Conservation (phyloP, 192 early-diverging fungal species). For the Gigaspora rosea region DNA sequence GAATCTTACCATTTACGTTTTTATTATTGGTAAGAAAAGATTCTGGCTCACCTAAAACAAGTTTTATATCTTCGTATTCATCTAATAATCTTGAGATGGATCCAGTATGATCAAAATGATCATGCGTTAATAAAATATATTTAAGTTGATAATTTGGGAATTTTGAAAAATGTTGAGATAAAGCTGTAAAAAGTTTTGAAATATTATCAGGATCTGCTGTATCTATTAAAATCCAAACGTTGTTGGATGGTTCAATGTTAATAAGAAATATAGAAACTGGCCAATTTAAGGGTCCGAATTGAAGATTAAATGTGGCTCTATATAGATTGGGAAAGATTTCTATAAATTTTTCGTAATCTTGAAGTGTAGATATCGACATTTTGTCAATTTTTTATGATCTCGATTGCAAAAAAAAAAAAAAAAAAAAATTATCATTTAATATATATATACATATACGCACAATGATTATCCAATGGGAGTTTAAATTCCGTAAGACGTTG, state of each 20-base stretch:
- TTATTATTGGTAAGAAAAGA: constrained; percentile 37
- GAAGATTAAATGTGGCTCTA: constrained; percentile 2
- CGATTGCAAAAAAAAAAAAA: no score
- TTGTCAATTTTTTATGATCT: no score
- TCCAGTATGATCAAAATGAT: constrained; percentile 44
- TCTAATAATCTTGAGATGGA: constrained; percentile 34
- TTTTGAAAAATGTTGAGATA: constrained; percentile 34
- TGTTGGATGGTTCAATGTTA: not conserved
- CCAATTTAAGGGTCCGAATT: not conserved
- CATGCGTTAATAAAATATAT: constrained; percentile 43
- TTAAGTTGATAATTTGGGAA: constrained; percentile 37
- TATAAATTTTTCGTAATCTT: constrained; percentile 11
- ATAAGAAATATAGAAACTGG: not conserved
- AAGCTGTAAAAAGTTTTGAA: constrained; percentile 33
- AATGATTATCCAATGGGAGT: no score
- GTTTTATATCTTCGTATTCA: constrained; percentile 39
- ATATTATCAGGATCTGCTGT: constrained; percentile 35
- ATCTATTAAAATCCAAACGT: constrained; percentile 39
- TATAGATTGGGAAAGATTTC: not conserved
- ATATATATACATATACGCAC: no score
- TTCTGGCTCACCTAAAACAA: constrained; percentile 38
- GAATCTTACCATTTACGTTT: constrained; percentile 34
- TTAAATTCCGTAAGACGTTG: no score
- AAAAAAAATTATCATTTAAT: no score
- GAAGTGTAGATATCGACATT: not conserved